phyloP scores from a whole-genome alignment of 768 basidiomycete species.

The Tulasnella sp. region DNA sequence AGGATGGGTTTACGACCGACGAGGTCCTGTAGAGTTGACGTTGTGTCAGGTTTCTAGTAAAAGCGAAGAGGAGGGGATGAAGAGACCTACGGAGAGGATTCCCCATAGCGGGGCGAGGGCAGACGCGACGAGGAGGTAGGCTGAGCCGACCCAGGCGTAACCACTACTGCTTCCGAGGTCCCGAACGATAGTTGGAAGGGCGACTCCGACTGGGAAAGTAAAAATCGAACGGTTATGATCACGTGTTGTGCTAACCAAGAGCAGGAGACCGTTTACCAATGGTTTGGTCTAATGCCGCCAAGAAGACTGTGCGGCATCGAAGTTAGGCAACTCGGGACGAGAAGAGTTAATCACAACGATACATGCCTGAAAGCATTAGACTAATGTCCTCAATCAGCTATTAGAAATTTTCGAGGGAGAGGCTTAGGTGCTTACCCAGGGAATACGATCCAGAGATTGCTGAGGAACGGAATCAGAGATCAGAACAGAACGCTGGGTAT shows the following conservation, averaged over 20 bases:
- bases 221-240: not conserved
- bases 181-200: slow-evolving; percentile 61
- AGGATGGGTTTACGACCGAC: slow-evolving; percentile 63
- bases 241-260: not conserved
- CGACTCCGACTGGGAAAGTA: slow-evolving; percentile 34
- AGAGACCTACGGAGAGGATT: slow-evolving; percentile 6
- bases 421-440: slow-evolving; percentile 3
- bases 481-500: too few relatives aligned
- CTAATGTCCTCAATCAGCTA: not conserved
- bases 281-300: slow-evolving; percentile 42
- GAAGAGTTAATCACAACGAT: not conserved
- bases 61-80: not conserved
- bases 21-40: slow-evolving; percentile 35
- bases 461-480: not conserved
- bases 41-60: not conserved
- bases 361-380: slow-evolving; percentile 15
- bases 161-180: slow-evolving; percentile 53
- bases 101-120: slow-evolving; percentile 13
- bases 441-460: slow-evolving; percentile 22
- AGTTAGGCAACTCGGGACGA: not conserved
- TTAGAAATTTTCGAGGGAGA: not conserved
- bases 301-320: slow-evolving; percentile 8
- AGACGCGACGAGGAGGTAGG: slow-evolving; percentile 59
- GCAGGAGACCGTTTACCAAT: not conserved
- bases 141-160: slow-evolving; percentile 64